A percentile compares a stretch with the other conserved stretches of the same genome.
Evolutionary conservation across 208 protist species (phyloP).

Genomic region (Trypanosoma congolense): DNA sequence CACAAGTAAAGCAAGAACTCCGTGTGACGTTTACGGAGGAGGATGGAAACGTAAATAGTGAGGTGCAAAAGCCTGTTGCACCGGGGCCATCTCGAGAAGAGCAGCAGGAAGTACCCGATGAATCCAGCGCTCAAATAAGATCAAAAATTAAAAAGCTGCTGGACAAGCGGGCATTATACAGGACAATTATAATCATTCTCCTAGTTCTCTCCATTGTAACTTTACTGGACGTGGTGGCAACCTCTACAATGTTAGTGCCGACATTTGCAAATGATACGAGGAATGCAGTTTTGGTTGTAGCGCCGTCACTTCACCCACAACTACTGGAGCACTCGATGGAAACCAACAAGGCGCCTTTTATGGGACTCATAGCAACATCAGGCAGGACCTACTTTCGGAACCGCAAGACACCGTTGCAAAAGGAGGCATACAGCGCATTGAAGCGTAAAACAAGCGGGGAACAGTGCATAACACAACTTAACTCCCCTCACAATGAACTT

Average conservation of each 20-base stretch:
- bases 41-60: too few species aligned
- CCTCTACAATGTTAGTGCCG: slow-evolving; percentile 47
- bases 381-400: slow-evolving; percentile 37
- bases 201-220: not conserved
- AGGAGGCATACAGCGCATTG: too few species aligned
- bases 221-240: slow-evolving; percentile 27
- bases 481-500: too few species aligned
- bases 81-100: too few species aligned
- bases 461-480: too few species aligned
- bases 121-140: not conserved
- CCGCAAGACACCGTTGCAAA: too few species aligned
- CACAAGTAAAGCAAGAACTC: too few species aligned
- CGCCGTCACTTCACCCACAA: slow-evolving; percentile 27
- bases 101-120: not conserved
- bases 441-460: too few species aligned
- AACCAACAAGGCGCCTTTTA: slow-evolving; percentile 69
- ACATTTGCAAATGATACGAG: slow-evolving; percentile 22
- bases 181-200: not conserved
- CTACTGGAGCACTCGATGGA: slow-evolving; percentile 31
- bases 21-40: too few species aligned
- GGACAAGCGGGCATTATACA: not conserved
- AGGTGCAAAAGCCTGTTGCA: too few species aligned
- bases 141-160: not conserved
- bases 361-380: slow-evolving; percentile 30
- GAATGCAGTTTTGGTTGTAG: slow-evolving; percentile 43